Conservation (phyloP, 2,329 filamentous ascomycete species). For the Apiospora malaysiana region DNA sequence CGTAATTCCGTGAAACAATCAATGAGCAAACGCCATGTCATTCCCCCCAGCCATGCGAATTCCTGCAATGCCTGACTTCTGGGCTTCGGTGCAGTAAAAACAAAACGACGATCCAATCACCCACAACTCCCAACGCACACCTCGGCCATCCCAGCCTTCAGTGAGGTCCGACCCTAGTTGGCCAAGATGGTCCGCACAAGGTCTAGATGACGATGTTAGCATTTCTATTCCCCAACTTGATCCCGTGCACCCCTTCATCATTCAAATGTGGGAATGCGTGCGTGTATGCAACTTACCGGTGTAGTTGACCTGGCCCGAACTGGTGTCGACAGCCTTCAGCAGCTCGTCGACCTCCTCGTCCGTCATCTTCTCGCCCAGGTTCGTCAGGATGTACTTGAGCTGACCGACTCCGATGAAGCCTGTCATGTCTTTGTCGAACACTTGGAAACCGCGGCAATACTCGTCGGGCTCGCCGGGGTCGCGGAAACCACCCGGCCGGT, state of each 20-base stretch:
- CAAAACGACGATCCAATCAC: slow-evolving; percentile 17
- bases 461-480: slow-evolving; percentile 97
- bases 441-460: slow-evolving; percentile 98
- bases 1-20: slow-evolving; percentile 25
- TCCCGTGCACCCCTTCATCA: background rate
- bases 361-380: slow-evolving; percentile 98
- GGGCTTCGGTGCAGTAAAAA: slow-evolving; percentile 16
- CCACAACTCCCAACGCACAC: slow-evolving; percentile 13
- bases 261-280: background rate
- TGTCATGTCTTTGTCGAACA: slow-evolving; percentile 99
- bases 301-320: slow-evolving; percentile 97
- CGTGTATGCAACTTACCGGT: slow-evolving; percentile 65
- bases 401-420: slow-evolving; percentile 98
- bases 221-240: background rate
- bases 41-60: slow-evolving; percentile 26
- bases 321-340: slow-evolving; percentile 96
- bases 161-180: slow-evolving; percentile 61
- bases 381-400: slow-evolving; percentile 96
- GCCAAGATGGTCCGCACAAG: slow-evolving; percentile 86
- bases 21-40: slow-evolving; percentile 27
- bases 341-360: slow-evolving; percentile 99
- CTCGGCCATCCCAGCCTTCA: background rate
- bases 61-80: slow-evolving; percentile 20
- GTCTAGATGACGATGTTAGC: slow-evolving; percentile 47
- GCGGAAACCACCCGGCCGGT: slow-evolving; percentile 96